phyloP scores from a whole-genome alignment of 2,329 filamentous ascomycete species.

The Dactylellina parvicollis region DNA sequence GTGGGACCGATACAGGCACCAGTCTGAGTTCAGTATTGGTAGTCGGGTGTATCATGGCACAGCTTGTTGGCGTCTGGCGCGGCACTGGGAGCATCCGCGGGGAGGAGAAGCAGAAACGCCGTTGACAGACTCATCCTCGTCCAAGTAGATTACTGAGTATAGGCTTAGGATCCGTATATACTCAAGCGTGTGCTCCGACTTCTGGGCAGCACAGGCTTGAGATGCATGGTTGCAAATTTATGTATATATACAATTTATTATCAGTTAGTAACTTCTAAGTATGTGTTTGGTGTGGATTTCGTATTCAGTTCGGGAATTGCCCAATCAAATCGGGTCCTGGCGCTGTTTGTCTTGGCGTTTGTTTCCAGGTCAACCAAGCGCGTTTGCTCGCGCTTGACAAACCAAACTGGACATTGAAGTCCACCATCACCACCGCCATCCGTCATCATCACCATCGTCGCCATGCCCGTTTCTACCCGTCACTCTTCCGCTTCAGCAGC shows the following conservation, averaged over 20 bases:
- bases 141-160: background rate
- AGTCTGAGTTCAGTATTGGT: slow-evolving; percentile 72
- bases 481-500: slow-evolving; percentile 16
- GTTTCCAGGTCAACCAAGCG: slow-evolving; percentile 24
- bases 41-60: slow-evolving; percentile 74
- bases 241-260: too few species aligned
- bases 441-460: background rate
- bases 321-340: background rate
- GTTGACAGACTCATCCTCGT: background rate
- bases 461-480: slow-evolving; percentile 46
- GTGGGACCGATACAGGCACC: slow-evolving; percentile 61
- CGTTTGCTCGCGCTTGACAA: background rate
- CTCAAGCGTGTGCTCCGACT: too few species aligned
- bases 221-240: too few species aligned
- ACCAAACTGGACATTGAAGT: slow-evolving; percentile 1
- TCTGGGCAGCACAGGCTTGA: too few species aligned
- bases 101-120: background rate
- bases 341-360: slow-evolving; percentile 1
- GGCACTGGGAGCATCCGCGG: slow-evolving; percentile 68
- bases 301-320: too few species aligned
- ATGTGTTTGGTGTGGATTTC: too few species aligned
- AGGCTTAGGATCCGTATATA: too few species aligned
- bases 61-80: slow-evolving; percentile 72
- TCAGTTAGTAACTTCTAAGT: too few species aligned
- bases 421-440: background rate